A percentile compares a stretch with the other conserved stretches of the same genome.
phyloP scores from a whole-genome alignment of 1,284 basidiomycete genomes.

The Ustilago cynodontis region DNA sequence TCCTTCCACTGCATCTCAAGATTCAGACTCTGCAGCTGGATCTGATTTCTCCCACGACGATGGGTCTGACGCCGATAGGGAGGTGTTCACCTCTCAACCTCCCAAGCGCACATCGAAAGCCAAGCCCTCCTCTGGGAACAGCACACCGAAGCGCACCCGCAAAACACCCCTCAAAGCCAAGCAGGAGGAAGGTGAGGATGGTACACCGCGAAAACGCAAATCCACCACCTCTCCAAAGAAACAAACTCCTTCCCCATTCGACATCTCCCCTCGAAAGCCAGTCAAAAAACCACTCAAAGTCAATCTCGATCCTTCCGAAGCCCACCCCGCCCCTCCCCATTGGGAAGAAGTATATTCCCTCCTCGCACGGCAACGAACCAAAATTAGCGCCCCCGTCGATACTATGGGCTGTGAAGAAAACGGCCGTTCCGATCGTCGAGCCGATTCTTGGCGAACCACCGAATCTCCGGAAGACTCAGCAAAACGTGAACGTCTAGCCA shows the following conservation, averaged over 20 bases:
- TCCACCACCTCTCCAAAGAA: constrained; percentile 23
- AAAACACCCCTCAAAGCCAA: constrained; percentile 3
- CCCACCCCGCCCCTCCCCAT: constrained; percentile 55
- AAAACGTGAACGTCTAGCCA: constrained; percentile 83
- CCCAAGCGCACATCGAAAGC: constrained; percentile 9
- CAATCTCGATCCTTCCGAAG: constrained; percentile 59
- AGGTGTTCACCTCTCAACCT: constrained; percentile 11
- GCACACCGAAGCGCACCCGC: constrained; percentile 9
- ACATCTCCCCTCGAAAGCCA: constrained; percentile 52
- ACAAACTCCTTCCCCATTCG: constrained; percentile 34
- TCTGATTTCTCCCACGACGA: constrained; percentile 27
- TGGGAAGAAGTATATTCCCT: constrained; percentile 59
- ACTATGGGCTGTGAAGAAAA: constrained; percentile 69
- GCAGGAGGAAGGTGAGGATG: neutral
- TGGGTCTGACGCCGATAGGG: constrained; percentile 27
- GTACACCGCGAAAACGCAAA: constrained; percentile 11
- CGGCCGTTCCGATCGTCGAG: constrained; percentile 52
- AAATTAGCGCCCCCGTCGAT: constrained; percentile 68
- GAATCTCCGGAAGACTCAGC: constrained; percentile 49
- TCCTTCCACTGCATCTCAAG: constrained; percentile 9
- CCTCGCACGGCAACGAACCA: constrained; percentile 50
- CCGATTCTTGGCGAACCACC: constrained; percentile 48
- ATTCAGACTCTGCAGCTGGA: constrained; percentile 9
- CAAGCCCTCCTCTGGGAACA: neutral
- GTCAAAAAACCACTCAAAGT: constrained; percentile 62